Evolutionary conservation across 495 filamentous ascomycete genomes (phyloP).

Genomic region (Neurospora tetraspora): DNA sequence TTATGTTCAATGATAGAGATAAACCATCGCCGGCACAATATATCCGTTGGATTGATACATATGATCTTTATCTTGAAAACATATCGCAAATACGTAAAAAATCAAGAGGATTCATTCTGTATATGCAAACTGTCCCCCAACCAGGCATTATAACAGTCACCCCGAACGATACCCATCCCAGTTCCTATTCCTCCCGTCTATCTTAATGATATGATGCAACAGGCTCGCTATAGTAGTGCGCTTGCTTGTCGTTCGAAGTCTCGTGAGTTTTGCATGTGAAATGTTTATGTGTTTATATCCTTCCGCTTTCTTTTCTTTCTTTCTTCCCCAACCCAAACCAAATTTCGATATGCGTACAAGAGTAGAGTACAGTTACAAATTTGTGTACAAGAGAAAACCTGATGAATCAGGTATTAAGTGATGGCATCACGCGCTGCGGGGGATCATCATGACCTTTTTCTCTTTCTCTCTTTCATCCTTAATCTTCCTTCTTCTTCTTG

Average conservation of each 20-base stretch:
- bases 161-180: not conserved
- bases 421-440: not conserved
- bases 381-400: conserved; percentile 1
- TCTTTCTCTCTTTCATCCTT: not conserved
- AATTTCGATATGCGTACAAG: not conserved
- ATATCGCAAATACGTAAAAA: too few species aligned
- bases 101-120: not conserved
- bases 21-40: not conserved
- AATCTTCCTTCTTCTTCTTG: not conserved
- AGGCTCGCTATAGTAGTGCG: not conserved
- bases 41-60: not conserved
- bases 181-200: not conserved
- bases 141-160: not conserved
- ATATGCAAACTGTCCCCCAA: not conserved
- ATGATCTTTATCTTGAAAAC: not conserved
- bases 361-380: conserved; percentile 2
- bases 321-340: not conserved
- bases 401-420: not conserved
- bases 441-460: not conserved
- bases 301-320: not conserved
- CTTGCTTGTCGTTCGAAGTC: not conserved
- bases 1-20: not conserved
- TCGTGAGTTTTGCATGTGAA: not conserved
- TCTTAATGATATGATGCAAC: not conserved
- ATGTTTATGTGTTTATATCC: not conserved